phyloP scores from a whole-genome alignment of 257 asterid species.

The Nicotiana obtusifolia region DNA sequence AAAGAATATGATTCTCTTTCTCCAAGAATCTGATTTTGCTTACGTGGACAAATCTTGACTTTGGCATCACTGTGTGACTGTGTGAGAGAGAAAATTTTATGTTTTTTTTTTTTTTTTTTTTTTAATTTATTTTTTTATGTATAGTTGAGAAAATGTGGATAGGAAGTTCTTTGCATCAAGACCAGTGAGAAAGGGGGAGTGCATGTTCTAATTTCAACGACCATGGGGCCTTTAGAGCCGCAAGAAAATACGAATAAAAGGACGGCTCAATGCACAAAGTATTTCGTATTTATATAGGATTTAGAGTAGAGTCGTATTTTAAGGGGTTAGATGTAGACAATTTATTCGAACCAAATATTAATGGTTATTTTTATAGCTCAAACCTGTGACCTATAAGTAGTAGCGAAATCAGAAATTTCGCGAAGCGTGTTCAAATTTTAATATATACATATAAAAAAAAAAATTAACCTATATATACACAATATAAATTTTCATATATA shows the following conservation, averaged over 20 bases:
- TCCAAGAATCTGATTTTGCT: not conserved
- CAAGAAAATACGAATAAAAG: not conserved
- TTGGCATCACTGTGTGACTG: not conserved
- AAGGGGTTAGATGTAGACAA: too few relatives aligned
- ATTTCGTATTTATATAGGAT: too few relatives aligned
- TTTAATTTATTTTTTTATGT: too few relatives aligned
- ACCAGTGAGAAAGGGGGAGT: not conserved
- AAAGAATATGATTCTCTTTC: not conserved
- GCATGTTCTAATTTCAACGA: not conserved
- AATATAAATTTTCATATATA: too few relatives aligned
- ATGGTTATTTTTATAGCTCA: accelerated
- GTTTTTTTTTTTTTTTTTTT: too few relatives aligned
- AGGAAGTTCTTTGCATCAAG: conserved; percentile 2
- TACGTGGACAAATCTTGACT: not conserved
- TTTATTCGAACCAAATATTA: too few relatives aligned
- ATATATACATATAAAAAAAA: too few relatives aligned
- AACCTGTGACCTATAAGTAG: too few relatives aligned
- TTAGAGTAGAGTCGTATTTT: accelerated
- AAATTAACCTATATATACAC: too few relatives aligned
- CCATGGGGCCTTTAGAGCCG: not conserved
- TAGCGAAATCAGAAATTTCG: too few relatives aligned
- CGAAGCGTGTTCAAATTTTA: too few relatives aligned
- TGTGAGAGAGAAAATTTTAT: not conserved
- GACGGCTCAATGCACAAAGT: accelerated
- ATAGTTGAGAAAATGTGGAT: not conserved